Evolutionary conservation across 2,329 filamentous ascomycete genomes (phyloP), one percentile per base, ranked within the genome.

Genomic region (Exophiala xenobiotica): DNA sequence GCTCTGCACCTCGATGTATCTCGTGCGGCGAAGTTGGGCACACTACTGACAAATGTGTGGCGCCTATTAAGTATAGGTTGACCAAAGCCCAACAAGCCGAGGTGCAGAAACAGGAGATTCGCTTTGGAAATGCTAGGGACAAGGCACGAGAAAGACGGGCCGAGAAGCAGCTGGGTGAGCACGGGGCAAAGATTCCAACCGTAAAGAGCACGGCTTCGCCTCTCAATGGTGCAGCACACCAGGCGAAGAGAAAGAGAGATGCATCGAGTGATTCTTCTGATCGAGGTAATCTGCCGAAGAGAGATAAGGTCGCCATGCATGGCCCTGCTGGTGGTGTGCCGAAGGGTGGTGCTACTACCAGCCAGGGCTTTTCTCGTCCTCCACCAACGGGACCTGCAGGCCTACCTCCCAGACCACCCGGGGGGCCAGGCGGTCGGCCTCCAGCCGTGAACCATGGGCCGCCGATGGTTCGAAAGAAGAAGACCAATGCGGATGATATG

Each of bases 11-110:
- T 41, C 68, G 73, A 35, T 78, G 75, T 49, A 29, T 67, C 16
- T 64, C 68, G 46, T 78, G 75, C 55, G 74, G 75, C 16, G 61
- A 66, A 45, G 63, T 73, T 39, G 75, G 74, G 3, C 75, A 78
- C 61, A 29, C 51, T 20, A 53, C 65, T 16, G 54, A 55, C 24
- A 56, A 49, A 7, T 77, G 74, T 60, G 67, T 37, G 26, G 51
- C 53, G 22, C 48, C 52, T 22, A 63, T 65, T 16, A 61, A 61
- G 1, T 64, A 61, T 18, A 37, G 60, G 27, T 60, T 77, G n/a
- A 60, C 66, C 16, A 70, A 67, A 49, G 60, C 62, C 22, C 66
- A 73, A 44, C 70, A 68, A 52, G 53, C 55, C 12, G 64, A 61
- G 35, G 63, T 76, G 33, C 56, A 59, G 7, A 64, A 62, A 40